phyloP scores from a whole-genome alignment of 768 basidiomycete species.

The Amanita rubescens region DNA sequence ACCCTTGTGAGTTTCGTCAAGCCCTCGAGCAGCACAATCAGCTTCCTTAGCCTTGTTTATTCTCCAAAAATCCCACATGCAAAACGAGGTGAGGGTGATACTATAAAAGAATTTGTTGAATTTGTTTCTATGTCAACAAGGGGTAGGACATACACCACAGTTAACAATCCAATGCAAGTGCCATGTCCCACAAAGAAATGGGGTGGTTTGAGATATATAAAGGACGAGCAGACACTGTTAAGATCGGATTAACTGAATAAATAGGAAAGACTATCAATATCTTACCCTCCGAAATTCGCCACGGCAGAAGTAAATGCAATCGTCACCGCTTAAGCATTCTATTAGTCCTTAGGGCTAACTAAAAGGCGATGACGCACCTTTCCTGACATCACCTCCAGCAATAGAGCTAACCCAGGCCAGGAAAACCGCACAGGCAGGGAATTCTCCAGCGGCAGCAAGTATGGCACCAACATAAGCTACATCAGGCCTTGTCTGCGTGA shows the following conservation, averaged over 20 bases:
- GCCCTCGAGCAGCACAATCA: constrained; percentile 34
- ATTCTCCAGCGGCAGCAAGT: constrained; percentile 47
- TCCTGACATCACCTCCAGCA: constrained; percentile 47
- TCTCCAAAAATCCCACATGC: constrained; percentile 42
- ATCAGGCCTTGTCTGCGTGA: constrained; percentile 25
- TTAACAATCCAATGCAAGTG: constrained; percentile 23
- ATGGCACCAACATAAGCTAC: constrained; percentile 42
- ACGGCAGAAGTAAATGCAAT: constrained; percentile 49
- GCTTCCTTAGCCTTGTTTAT: constrained; percentile 44
- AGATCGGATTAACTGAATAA: background rate
- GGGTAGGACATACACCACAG: constrained; percentile 23
- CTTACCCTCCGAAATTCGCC: constrained; percentile 45
- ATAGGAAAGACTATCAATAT: background rate
- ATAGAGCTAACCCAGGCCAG: constrained; percentile 52
- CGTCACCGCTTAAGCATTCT: constrained; percentile 24
- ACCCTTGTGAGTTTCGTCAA: constrained; percentile 29
- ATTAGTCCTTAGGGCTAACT: background rate
- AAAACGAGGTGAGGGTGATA: constrained; percentile 30
- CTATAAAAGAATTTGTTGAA: constrained; percentile 11
- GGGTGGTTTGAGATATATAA: constrained; percentile 31
- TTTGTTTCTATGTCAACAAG: background rate
- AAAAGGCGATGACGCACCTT: constrained; percentile 21
- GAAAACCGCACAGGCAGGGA: constrained; percentile 37
- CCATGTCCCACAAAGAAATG: constrained; percentile 33
- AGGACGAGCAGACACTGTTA: constrained; percentile 33